Conservation (phyloP, 2,329 filamentous ascomycete species). For the Xylariaceae sp. region DNA sequence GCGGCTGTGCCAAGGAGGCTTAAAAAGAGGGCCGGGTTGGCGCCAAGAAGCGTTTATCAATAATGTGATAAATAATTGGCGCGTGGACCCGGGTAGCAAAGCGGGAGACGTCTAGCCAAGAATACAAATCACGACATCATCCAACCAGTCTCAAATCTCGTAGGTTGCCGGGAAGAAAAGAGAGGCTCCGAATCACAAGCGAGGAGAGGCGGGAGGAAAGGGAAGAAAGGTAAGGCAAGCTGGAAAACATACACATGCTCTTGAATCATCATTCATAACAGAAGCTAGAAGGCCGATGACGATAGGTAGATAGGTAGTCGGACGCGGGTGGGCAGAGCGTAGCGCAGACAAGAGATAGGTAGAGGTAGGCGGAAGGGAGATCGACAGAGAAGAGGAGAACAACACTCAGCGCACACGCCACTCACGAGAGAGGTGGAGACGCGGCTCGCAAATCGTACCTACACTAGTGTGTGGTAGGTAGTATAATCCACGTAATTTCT, state of each 20-base stretch:
- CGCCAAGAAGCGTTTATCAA: conserved; percentile 29
- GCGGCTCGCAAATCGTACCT: background rate
- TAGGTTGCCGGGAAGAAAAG: background rate
- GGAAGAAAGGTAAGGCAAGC: conserved; percentile 10
- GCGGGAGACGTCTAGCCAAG: conserved; percentile 9
- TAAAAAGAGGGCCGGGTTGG: conserved; percentile 29
- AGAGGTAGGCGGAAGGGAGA: background rate
- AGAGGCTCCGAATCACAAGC: background rate
- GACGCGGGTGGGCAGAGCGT: background rate
- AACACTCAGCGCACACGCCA: background rate
- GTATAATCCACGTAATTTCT: background rate
- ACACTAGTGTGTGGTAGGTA: background rate
- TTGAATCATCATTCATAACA: conserved; percentile 28
- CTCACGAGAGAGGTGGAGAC: background rate
- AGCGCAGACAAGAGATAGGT: background rate
- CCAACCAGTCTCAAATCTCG: background rate
- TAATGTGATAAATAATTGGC: conserved; percentile 19
- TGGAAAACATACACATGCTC: conserved; percentile 31
- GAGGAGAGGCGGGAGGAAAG: conserved; percentile 1
- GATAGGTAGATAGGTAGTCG: conserved; percentile 15
- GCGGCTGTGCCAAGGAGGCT: conserved; percentile 29
- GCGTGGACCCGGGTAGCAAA: conserved; percentile 2
- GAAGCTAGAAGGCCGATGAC: conserved; percentile 26
- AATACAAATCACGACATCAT: conserved; percentile 5
- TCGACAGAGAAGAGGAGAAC: background rate